Percentiles rank a stretch among this genome's conserved stretches.
These are phyloP conservation scores for Carex cristatella DNA, from an alignment of 176 grass and related monocot species.

Conservation along the genomic window DNA sequence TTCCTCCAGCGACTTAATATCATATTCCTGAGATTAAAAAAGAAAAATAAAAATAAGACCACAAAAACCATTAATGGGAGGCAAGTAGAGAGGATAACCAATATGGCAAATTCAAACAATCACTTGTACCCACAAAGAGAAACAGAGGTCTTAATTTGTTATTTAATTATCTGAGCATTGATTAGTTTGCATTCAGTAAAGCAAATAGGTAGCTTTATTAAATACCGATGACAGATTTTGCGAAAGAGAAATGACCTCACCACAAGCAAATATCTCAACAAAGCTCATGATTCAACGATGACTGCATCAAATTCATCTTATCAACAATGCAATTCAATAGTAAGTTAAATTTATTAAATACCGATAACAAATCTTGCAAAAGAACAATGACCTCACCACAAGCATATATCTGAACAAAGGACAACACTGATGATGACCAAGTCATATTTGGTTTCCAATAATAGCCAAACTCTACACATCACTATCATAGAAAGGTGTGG, in stretches of 20 bases:
- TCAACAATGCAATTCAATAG: background rate
- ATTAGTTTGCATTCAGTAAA: conserved; percentile 5
- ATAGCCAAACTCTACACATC: background rate
- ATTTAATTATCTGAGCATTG: background rate
- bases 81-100: background rate
- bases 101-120: background rate
- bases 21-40: conserved; percentile 69
- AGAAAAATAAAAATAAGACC: conserved; percentile 22
- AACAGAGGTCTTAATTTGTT: background rate
- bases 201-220: background rate
- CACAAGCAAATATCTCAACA: conserved; percentile 3
- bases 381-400: background rate
- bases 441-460: background rate
- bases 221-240: background rate
- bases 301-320: background rate
- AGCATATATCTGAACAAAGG: background rate
- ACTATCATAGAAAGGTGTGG: conserved; percentile 7
- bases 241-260: background rate
- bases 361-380: background rate
- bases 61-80: background rate
- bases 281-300: background rate
- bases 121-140: background rate
- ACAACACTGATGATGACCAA: background rate
- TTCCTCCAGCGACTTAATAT: conserved; percentile 82
- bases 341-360: background rate